phyloP scores from a whole-genome alignment of 176 grass and related monocot genomes.

The Bonia amplexicaulis region DNA sequence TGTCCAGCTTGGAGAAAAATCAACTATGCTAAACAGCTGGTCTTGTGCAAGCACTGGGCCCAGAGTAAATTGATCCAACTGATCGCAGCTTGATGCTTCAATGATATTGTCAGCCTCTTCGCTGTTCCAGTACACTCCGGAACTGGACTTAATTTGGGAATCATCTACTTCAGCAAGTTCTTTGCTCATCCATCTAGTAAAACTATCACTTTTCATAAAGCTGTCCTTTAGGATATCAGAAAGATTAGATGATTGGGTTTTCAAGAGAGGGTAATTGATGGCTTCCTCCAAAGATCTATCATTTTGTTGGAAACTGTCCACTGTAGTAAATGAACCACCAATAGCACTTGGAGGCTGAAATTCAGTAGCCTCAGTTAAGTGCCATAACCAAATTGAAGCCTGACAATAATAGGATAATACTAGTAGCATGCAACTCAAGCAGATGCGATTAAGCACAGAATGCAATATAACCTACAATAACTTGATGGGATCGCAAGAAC shows the following conservation, averaged over 20 bases:
- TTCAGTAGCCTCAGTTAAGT: slow-evolving; percentile 16
- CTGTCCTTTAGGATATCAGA: slow-evolving; percentile 45
- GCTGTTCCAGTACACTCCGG: slow-evolving; percentile 62
- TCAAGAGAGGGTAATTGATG: slow-evolving; percentile 34
- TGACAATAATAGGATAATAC: neutral
- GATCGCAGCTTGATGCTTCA: slow-evolving; percentile 54
- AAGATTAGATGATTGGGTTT: slow-evolving; percentile 47
- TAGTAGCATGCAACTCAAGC: slow-evolving; percentile 3
- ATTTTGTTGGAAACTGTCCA: slow-evolving; percentile 34
- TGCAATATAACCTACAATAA: slow-evolving; percentile 13
- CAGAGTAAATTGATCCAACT: slow-evolving; percentile 64
- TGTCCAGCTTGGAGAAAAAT: slow-evolving; percentile 81
- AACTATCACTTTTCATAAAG: slow-evolving; percentile 90
- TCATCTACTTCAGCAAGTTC: slow-evolving; percentile 66
- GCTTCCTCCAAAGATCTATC: slow-evolving; percentile 33
- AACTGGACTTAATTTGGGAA: slow-evolving; percentile 65
- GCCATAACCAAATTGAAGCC: slow-evolving; percentile 4
- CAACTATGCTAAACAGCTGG: slow-evolving; percentile 80
- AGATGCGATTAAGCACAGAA: neutral
- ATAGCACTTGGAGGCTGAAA: slow-evolving; percentile 50
- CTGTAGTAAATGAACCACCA: slow-evolving; percentile 33
- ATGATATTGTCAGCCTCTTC: slow-evolving; percentile 63
- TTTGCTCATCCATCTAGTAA: slow-evolving; percentile 94
- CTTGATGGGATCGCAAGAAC: neutral
- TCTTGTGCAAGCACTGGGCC: slow-evolving; percentile 70